Evolutionary conservation across 495 filamentous ascomycete genomes (phyloP), one percentile per base, ranked within the genome.

Genomic region (Emericellopsis terricola): DNA sequence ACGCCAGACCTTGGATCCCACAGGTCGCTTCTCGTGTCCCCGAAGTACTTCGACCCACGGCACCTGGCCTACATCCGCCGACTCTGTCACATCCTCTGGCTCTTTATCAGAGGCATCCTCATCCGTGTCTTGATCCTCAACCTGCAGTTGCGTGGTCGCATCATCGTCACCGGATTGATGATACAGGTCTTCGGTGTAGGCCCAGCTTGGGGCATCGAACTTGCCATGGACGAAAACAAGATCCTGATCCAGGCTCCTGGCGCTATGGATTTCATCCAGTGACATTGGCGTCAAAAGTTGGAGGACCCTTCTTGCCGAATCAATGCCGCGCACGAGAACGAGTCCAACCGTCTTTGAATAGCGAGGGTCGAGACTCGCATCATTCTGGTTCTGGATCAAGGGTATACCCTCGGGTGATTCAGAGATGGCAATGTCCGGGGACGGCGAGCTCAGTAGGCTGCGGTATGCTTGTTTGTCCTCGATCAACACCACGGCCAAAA

Each of bases 201-300:
- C 65, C 71, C 69, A 76, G 8, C 47, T 61, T 2, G 71, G 70
- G 8, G 65, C 48, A 38, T 73, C 69, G 29, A 71, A 65, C 47
- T 58, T 66, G 3, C 70, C 70, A 28, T 59, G 58, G 4, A 76
- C 59, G n/a, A 74, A 50, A 3, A 71, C 63, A 19, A 72, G 48
- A 16, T 55, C 41, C 17, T 51, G 48, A 8, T 51, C 59, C 1
- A 17, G 41, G 3, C 45, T 29, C 1, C 34, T 44, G 2, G 49
- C 39, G 2, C 46, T 44, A 29, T 52, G 41, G 10, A 66, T 39
- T 11, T 33, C 38, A 13, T 41, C 46, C 4, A 19, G 31, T 2
- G 53, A 26, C 9, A 71, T 48, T 3, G 71, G 68, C 8, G 62
- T 68, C 1, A 76, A 39, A 9, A 74, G 38, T 36, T 74, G 69